Evolutionary conservation across 2,329 filamentous ascomycete species (phyloP).

Genomic region (Eutypa lata): DNA sequence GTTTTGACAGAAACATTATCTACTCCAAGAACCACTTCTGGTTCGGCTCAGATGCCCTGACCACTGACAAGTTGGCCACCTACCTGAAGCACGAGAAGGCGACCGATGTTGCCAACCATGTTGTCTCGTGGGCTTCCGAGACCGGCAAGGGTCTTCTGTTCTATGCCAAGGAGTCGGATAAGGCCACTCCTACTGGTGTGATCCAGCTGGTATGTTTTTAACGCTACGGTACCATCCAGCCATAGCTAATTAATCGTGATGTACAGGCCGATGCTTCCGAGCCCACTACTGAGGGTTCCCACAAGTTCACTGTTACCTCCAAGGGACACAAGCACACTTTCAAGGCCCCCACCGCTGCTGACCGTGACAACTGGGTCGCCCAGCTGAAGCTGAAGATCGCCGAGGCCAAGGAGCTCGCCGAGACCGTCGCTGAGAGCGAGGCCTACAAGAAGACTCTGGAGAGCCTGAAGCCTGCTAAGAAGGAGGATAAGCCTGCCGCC

Average conservation of each 20-base stretch:
- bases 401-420: constrained; percentile 79
- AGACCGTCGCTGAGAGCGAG: constrained; percentile 72
- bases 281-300: constrained; percentile 69
- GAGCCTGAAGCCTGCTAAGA: constrained; percentile 55
- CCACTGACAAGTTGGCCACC: constrained; percentile 67
- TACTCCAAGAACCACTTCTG: constrained; percentile 94
- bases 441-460: constrained; percentile 84
- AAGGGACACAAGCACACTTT: constrained; percentile 91
- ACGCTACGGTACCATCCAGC: neutral
- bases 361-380: constrained; percentile 90
- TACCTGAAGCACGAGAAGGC: constrained; percentile 91
- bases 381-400: constrained; percentile 78
- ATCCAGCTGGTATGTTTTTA: constrained; percentile 72
- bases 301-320: constrained; percentile 83
- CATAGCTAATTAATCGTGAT: constrained; percentile 25
- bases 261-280: constrained; percentile 60
- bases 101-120: constrained; percentile 68
- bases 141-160: constrained; percentile 95
- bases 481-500: constrained; percentile 45
- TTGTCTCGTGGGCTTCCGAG: constrained; percentile 84
- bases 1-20: constrained; percentile 68
- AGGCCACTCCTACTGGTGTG: constrained; percentile 74
- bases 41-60: constrained; percentile 71
- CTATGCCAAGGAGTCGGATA: constrained; percentile 83
- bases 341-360: constrained; percentile 70